Base-by-base conservation (phyloP, 805 yeast genomes). In the Spathaspora girioi region DNA sequence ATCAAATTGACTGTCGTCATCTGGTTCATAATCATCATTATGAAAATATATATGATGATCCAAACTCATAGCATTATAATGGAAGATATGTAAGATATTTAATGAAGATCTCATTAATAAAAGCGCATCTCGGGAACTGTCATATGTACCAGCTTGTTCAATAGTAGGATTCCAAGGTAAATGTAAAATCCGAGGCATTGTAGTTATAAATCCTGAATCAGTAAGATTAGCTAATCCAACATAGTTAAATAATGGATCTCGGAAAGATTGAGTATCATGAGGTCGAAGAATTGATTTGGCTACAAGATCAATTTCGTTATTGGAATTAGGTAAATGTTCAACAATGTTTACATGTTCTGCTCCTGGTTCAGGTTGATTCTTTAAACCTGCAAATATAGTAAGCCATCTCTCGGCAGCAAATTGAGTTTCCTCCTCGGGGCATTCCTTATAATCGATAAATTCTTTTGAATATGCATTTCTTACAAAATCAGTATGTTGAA, bases 41-140 rank as follows among this genome's bases (percentile, higher is more conserved):
- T 74, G 78, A 55, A 74, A 74, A 53, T 73, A 73, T 15, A 74
- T 62, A 55, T 73, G 77, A 59, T 74, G 78, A 56, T 73, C 78
- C 27, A 74, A 57, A 5, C 76, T 70, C 78, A 74, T 73, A 23
- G 78, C 78, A 50, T 68, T 69, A 59, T 74, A 74, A 54, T 74
- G 78, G 56, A 65, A 71, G 11, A 73, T 46, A 50, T 66, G 73
- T 20, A 71, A 57, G n/a, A 68, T 64, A 49, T 68, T 65, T 40
- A 74, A 53, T 12, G 76, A 66, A 15, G 51, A 47, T 12, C 61
- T 55, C 58, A 74, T 57, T 44, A 69, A 50, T 18, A 51, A 26
- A n/a, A 63, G 53, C 1, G 77, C 76, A 50, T 72, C 75, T 41
- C 59, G 62, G 15, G 49, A 55, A 35, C 61, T 60, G 55, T 74